Conservation (phyloP, 208 protist genomes). For the Trypanosoma caninum region DNA sequence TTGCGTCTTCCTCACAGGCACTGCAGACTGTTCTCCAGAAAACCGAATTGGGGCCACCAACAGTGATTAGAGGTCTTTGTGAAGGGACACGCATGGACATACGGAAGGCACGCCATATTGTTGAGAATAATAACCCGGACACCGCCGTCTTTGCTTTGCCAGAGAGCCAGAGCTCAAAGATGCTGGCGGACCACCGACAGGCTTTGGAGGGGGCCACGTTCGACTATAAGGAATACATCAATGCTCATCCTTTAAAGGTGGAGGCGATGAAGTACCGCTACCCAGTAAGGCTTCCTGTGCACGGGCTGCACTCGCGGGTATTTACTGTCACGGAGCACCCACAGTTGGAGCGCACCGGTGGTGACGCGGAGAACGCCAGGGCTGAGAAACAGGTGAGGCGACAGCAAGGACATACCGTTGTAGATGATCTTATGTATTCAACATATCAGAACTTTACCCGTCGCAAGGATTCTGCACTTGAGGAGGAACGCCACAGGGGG, state of each 20-base stretch:
- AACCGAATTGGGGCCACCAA: constrained; percentile 33
- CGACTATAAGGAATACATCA: constrained; percentile 51
- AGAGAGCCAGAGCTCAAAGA: constrained; percentile 52
- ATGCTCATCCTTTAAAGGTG: constrained; percentile 53
- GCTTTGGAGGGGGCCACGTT: constrained; percentile 33
- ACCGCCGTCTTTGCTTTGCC: background rate
- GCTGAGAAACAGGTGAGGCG: background rate
- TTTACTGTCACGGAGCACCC: constrained; percentile 29
- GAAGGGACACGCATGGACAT: constrained; percentile 67
- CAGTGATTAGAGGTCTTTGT: constrained; percentile 48
- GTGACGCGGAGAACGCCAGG: background rate
- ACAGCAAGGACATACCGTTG: constrained; percentile 2
- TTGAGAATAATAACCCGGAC: constrained; percentile 18
- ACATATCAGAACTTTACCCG: constrained; percentile 50
- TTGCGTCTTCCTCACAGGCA: background rate
- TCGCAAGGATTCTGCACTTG: constrained; percentile 54
- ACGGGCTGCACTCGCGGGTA: constrained; percentile 46
- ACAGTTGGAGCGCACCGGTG: background rate
- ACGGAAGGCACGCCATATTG: constrained; percentile 35
- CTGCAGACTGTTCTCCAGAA: constrained; percentile 13
- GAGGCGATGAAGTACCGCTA: constrained; percentile 62
- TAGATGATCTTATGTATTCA: constrained; percentile 67
- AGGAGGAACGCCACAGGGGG: constrained; percentile 65
- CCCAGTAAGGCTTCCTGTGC: constrained; percentile 47
- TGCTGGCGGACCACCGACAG: constrained; percentile 48